These are phyloP conservation scores for Cystofilobasidium ferigula DNA, from an alignment of 768 basidiomycete genomes.

Conservation along the genomic window DNA sequence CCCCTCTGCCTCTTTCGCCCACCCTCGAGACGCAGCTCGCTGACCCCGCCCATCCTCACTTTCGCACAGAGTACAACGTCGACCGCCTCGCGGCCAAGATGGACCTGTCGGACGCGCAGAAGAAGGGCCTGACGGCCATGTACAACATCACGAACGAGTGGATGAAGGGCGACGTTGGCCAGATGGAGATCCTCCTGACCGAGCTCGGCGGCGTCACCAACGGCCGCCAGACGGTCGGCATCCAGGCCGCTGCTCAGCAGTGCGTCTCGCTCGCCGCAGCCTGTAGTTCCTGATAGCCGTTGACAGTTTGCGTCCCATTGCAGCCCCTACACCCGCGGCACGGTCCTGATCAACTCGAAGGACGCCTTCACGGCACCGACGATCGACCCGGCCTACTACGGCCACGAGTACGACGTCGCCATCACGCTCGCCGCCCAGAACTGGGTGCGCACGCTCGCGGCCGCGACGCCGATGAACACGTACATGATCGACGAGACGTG, in stretches of 20 bases:
- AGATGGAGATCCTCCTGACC: conserved; percentile 33
- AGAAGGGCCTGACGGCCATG: conserved; percentile 15
- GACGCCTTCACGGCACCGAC: conserved; percentile 49
- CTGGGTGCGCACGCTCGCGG: conserved; percentile 24
- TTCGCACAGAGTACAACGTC: conserved; percentile 14
- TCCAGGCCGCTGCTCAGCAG: conserved; percentile 60
- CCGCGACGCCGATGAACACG: conserved; percentile 11
- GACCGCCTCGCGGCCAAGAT: conserved; percentile 4
- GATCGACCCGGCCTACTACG: conserved; percentile 58
- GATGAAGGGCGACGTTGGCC: conserved; percentile 29
- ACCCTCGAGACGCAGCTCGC: not conserved
- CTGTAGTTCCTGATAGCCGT: too few relatives aligned
- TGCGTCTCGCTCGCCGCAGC: not conserved
- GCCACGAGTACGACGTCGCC: conserved; percentile 20
- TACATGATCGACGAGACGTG: conserved; percentile 17
- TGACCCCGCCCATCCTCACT: not conserved
- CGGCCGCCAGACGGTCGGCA: conserved; percentile 38
- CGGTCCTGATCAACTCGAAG: conserved; percentile 40
- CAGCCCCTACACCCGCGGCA: conserved; percentile 44
- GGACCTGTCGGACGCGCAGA: conserved; percentile 10
- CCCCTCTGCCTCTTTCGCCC: not conserved
- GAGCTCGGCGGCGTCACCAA: conserved; percentile 32
- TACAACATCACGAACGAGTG: conserved; percentile 31
- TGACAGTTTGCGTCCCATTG: not conserved
- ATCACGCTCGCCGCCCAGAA: conserved; percentile 13